Evolutionary conservation across 305 asterid genomes (phyloP), one percentile per base, ranked within the genome.

Genomic region (Solanum aculeatissimum): DNA sequence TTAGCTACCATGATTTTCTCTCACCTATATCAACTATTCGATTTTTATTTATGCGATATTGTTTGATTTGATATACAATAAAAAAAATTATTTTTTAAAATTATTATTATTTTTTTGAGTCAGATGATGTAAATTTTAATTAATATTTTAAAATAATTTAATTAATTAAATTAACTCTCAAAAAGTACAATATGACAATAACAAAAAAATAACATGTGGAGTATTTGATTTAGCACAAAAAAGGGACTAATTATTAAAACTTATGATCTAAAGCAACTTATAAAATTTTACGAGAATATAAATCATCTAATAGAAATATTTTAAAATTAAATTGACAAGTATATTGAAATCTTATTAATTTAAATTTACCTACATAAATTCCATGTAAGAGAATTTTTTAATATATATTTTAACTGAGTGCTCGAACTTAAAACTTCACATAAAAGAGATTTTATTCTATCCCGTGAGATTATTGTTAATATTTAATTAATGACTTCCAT

Each of bases 351-450:
- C 1, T 57, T 2, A 57, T 57, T 57, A n/a, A n/a, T n/a, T 2
- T 57, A 4, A 4, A 57, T 4, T 57, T n/a, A 7, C 7, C 10
- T n/a, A 57, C 15, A 57, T 12, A 47, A 47, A 47, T 11, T 27
- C n/a, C 25, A 55, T 19, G n/a, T 7, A 55, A 54, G 1, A 7
- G 0, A 1, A 2, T 19, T 55, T 3, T 19, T 19, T 19, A 8
- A 55, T 55, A n/a, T n/a, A n/a, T n/a, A n/a, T n/a, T n/a, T n/a
- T n/a, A n/a, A 57, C 10, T n/a, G 4, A 57, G 10, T 9, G 1
- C 1, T 9, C 21, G 1, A 57, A n/a, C 3, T 57, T 27, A 0
- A 57, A 57, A 10, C 5, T 35, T 4, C 1, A 0, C 0, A 4
- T 1, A 35, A 35, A 35, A 35, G 7, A 35, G 1, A 35, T 35